phyloP scores from a whole-genome alignment of 1,284 basidiomycete genomes.

The Cystobasidium slooffiae region DNA sequence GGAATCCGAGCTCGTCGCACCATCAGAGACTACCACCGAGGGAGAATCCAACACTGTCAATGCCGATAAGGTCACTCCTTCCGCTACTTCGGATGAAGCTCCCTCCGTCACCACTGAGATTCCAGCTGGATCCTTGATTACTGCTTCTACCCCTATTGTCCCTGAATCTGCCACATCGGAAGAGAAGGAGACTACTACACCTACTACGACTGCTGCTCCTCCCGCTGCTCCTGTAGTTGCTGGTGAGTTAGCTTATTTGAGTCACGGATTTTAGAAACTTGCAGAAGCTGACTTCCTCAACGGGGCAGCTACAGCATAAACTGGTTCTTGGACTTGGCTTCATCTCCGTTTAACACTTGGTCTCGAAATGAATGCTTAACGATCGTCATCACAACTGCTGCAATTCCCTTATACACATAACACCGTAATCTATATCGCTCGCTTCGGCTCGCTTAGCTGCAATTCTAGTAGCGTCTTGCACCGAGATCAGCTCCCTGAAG shows the following conservation, averaged over 20 bases:
- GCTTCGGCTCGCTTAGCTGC: too few species aligned
- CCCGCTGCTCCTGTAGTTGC: constrained; percentile 11
- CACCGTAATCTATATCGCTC: too few species aligned
- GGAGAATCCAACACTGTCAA: not conserved
- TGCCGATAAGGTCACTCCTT: not conserved
- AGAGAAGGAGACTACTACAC: not conserved
- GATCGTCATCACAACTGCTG: not conserved
- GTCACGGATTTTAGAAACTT: not conserved
- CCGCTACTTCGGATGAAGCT: constrained; percentile 37
- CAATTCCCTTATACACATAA: too few species aligned
- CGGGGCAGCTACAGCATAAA: constrained; percentile 17
- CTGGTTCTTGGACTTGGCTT: not conserved
- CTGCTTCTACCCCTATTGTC: constrained; percentile 25
- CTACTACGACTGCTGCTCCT: not conserved
- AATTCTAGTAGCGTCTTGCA: too few species aligned
- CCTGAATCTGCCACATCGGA: constrained; percentile 1
- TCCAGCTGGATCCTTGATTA: constrained; percentile 38
- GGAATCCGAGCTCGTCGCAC: constrained; percentile 17
- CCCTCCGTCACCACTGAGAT: constrained; percentile 46
- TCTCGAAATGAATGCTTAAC: not conserved
- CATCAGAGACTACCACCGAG: not conserved
- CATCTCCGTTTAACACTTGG: not conserved
- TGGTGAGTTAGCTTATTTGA: not conserved
- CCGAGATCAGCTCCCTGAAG: too few species aligned
- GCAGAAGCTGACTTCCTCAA: not conserved